phyloP scores from a whole-genome alignment of 768 basidiomycete species.

The Bullera alba region DNA sequence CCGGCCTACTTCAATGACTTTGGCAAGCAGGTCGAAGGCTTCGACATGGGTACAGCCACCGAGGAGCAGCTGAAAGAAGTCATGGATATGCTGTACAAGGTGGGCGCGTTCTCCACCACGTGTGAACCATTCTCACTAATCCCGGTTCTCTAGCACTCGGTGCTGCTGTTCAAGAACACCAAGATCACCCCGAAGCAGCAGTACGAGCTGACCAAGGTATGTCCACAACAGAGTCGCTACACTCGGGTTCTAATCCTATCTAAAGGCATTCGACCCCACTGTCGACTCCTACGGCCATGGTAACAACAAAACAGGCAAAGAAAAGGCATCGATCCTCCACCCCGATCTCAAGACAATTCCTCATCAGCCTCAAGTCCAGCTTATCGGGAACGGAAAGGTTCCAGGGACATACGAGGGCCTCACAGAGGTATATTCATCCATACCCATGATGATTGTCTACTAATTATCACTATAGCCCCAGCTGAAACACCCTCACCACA shows the following conservation, averaged over 20 bases:
- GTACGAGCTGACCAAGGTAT: conserved; percentile 74
- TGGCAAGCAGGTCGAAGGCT: conserved; percentile 68
- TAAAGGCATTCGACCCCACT: conserved; percentile 67
- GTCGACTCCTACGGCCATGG: conserved; percentile 72
- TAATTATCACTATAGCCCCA: conserved; percentile 48
- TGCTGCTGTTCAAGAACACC: conserved; percentile 66
- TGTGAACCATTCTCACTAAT: background rate
- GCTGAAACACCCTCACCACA: conserved; percentile 80
- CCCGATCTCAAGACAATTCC: conserved; percentile 88
- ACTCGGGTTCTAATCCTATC: background rate
- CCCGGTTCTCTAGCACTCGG: conserved; percentile 53
- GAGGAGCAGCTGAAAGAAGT: conserved; percentile 62
- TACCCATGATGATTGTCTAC: background rate
- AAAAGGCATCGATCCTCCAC: conserved; percentile 73
- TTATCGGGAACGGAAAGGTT: conserved; percentile 80
- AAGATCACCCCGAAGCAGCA: conserved; percentile 72
- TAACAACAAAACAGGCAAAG: conserved; percentile 72
- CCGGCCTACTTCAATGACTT: conserved; percentile 61
- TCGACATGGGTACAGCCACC: conserved; percentile 57
- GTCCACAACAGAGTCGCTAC: conserved; percentile 14
- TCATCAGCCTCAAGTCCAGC: conserved; percentile 77
- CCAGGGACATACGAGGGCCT: conserved; percentile 69
- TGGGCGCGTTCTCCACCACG: conserved; percentile 44
- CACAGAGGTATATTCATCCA: background rate
- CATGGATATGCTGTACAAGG: conserved; percentile 68